Conservation (phyloP, 169 alveolate species). For the Plasmodium relictum region DNA sequence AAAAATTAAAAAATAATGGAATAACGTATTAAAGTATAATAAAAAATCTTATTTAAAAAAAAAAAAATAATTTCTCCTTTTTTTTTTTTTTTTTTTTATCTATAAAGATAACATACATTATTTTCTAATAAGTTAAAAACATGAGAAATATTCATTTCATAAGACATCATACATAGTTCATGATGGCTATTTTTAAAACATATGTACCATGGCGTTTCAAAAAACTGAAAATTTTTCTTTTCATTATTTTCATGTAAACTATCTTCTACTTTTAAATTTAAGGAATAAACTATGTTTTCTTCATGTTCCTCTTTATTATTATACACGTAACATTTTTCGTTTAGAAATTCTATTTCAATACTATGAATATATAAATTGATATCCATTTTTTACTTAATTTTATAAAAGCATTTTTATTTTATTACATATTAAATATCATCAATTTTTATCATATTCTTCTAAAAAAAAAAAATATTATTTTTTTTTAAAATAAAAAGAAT, state of each 20-base stretch:
- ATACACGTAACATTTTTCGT: neutral
- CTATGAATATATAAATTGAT: slow-evolving; percentile 70
- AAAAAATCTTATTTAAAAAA: neutral
- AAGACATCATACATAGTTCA: slow-evolving; percentile 73
- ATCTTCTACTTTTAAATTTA: slow-evolving; percentile 64
- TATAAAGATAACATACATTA: slow-evolving; percentile 21
- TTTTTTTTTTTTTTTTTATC: neutral
- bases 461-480: too few species aligned
- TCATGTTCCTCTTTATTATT: slow-evolving; percentile 27
- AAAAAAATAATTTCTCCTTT: neutral
- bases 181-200: slow-evolving; percentile 22
- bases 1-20: slow-evolving; percentile 2
- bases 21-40: neutral
- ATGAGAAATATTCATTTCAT: slow-evolving; percentile 64
- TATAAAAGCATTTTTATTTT: too few species aligned
- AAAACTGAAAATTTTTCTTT: slow-evolving; percentile 16
- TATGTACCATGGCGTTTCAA: slow-evolving; percentile 77
- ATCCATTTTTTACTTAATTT: slow-evolving; percentile 24
- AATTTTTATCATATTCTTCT: too few species aligned
- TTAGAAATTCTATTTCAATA: slow-evolving; percentile 47
- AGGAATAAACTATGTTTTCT: slow-evolving; percentile 53
- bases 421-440: too few species aligned
- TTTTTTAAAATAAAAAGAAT: too few species aligned
- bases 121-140: slow-evolving; percentile 55
- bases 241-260: slow-evolving; percentile 12